Evolutionary conservation across 257 asterid species (phyloP).

Genomic region (Solanum pennellii): DNA sequence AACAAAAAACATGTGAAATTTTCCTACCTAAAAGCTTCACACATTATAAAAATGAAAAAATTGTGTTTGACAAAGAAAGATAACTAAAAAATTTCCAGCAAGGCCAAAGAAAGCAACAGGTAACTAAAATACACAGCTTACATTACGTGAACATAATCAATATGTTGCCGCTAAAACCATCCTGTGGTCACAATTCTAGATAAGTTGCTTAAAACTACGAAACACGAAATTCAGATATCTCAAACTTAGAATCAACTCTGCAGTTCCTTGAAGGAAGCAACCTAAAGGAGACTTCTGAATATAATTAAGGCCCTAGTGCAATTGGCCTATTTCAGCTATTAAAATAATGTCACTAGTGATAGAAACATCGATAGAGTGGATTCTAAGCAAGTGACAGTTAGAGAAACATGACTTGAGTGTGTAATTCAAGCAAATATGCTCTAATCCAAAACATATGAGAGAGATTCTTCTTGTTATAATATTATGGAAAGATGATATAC

Average conservation of each 20-base stretch:
- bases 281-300: background rate
- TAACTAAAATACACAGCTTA: background rate
- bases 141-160: background rate
- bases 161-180: background rate
- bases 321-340: background rate
- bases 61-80: background rate
- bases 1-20: background rate
- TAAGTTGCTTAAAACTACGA: background rate
- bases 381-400: slow-evolving; percentile 5
- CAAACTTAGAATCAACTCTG: background rate
- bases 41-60: background rate
- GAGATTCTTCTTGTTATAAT: background rate
- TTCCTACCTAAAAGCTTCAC: background rate
- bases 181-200: background rate
- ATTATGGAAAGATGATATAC: background rate
- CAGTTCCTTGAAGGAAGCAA: background rate
- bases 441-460: background rate
- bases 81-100: background rate
- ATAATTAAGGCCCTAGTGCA: background rate
- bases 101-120: background rate
- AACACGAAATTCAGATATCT: background rate
- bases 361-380: slow-evolving; percentile 6
- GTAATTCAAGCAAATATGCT: slow-evolving; percentile 7
- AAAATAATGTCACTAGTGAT: background rate
- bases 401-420: slow-evolving; percentile 8